Conservation (phyloP, 2,329 filamentous ascomycete species). For the Gremmenia infestans region DNA sequence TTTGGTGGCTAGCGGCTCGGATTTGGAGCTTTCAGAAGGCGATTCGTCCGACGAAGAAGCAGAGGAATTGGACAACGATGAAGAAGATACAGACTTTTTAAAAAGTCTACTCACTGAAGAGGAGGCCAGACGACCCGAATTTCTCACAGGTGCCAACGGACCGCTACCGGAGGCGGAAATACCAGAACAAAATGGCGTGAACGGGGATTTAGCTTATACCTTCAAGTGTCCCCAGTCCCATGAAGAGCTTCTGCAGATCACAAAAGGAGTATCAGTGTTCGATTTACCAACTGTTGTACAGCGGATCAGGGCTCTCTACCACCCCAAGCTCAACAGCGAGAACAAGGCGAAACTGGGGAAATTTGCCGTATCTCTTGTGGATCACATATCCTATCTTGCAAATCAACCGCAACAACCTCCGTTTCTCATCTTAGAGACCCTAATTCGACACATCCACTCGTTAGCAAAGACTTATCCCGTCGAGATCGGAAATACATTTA, state of each 20-base stretch:
- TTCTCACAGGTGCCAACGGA: constrained; percentile 41
- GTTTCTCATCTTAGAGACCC: constrained; percentile 67
- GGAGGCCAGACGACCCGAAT: constrained; percentile 50
- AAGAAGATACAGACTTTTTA: constrained; percentile 65
- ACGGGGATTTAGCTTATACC: constrained; percentile 68
- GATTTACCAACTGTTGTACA: constrained; percentile 77
- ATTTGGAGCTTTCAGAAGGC: constrained; percentile 53
- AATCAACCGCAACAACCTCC: constrained; percentile 42
- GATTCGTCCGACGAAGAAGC: constrained; percentile 41
- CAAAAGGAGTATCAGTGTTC: constrained; percentile 54
- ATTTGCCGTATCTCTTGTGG: constrained; percentile 62
- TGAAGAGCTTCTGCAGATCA: constrained; percentile 63
- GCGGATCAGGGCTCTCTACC: constrained; percentile 85
- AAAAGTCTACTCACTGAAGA: constrained; percentile 59
- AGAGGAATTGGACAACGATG: constrained; percentile 37
- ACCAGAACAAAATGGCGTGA: constrained; percentile 29
- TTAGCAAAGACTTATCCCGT: constrained; percentile 80
- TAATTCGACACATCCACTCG: constrained; percentile 89
- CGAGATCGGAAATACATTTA: constrained; percentile 72
- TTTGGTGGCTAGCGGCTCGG: constrained; percentile 76
- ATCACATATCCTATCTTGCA: constrained; percentile 51
- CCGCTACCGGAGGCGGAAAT: constrained; percentile 40
- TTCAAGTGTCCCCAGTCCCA: constrained; percentile 81
- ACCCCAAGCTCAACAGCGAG: constrained; percentile 75
- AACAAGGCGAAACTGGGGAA: constrained; percentile 78